Percentiles rank a stretch among this genome's conserved stretches.
phyloP scores from a whole-genome alignment of 371 early-diverging fungal species.

The Coemansia sp. region DNA sequence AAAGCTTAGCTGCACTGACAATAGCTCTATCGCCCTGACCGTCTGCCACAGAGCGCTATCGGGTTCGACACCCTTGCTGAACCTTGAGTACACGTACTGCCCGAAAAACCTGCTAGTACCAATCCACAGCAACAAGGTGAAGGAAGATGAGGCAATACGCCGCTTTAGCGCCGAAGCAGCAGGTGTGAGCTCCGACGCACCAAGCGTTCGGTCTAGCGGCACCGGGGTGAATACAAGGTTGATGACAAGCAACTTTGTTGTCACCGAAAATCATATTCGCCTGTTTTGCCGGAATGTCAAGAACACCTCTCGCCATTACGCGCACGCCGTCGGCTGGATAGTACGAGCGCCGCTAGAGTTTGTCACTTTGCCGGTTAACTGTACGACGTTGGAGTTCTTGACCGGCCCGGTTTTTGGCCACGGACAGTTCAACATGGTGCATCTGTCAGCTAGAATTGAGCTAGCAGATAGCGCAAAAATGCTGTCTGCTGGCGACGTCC shows the following conservation, averaged over 20 bases:
- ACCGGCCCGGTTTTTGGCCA: background rate
- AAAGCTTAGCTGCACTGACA: background rate
- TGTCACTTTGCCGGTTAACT: slow-evolving; percentile 50
- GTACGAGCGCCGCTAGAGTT: slow-evolving; percentile 90
- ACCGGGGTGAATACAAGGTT: background rate
- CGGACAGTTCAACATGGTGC: background rate
- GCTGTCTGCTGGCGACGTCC: too few species aligned
- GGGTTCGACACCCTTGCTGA: slow-evolving; percentile 53
- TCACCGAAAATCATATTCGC: slow-evolving; percentile 58
- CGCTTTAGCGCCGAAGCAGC: slow-evolving; percentile 82
- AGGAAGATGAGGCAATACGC: slow-evolving; percentile 86
- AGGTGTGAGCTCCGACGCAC: slow-evolving; percentile 45
- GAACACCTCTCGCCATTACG: slow-evolving; percentile 83
- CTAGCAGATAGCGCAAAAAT: too few species aligned
- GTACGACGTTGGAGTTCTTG: background rate
- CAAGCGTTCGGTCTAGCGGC: background rate
- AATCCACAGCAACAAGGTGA: slow-evolving; percentile 83
- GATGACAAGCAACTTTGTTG: slow-evolving; percentile 55
- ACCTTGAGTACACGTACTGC: slow-evolving; percentile 72
- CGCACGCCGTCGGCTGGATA: slow-evolving; percentile 67
- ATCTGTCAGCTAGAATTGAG: background rate
- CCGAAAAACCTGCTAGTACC: slow-evolving; percentile 78
- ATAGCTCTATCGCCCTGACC: slow-evolving; percentile 12
- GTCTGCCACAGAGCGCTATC: slow-evolving; percentile 35
- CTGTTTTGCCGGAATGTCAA: slow-evolving; percentile 82